Base-by-base conservation (phyloP, 805 yeast genomes). In the Candida montana region DNA sequence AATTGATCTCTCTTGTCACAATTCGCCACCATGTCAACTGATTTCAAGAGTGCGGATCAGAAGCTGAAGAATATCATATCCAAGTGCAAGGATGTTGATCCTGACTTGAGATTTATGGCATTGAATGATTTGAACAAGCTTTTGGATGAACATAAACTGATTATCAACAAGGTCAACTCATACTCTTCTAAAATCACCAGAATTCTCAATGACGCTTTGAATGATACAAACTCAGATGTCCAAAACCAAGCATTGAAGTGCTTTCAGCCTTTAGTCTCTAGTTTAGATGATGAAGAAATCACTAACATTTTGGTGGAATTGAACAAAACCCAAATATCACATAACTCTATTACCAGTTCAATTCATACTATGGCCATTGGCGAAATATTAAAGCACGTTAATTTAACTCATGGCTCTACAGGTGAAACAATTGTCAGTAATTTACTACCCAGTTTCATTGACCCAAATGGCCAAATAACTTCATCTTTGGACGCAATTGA, bases 61-160 rank as follows among this genome's bases (percentile, higher is more conserved):
- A 51, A 51, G 44, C 35, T 57, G 35, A 41, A 45, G 18, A 55
- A 54, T n/a, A 49, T 54, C 36, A 37, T 64, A 42, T 73, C 71
- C 31, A 69, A 70, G 49, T 75, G 80, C 12, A 66, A 66, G 32
- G 85, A 81, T 49, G 81, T 80, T 3, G 95, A 87, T 52, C 83
- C 93, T 4, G 95, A 87, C 56, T 65, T 83, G 50, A 67, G 95
- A 57, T 87, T 79, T 63, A 87, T 87, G 95, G 95, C 90, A 2
- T 65, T 87, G 41, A 83, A 75, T 51, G 95, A 87, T 54, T 69
- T 85, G 52, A 76, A 73, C 51, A 74, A 74, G 54, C 54, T 63
- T 35, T 53, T 74, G 18, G 52, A 44, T 37, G 62, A 51, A 45
- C 60, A 48, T 46, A 47, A 44, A 42, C 36, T 55, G 21, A 54